Conservation (phyloP, 139 green algal genomes). For the Eudorina sp. region DNA sequence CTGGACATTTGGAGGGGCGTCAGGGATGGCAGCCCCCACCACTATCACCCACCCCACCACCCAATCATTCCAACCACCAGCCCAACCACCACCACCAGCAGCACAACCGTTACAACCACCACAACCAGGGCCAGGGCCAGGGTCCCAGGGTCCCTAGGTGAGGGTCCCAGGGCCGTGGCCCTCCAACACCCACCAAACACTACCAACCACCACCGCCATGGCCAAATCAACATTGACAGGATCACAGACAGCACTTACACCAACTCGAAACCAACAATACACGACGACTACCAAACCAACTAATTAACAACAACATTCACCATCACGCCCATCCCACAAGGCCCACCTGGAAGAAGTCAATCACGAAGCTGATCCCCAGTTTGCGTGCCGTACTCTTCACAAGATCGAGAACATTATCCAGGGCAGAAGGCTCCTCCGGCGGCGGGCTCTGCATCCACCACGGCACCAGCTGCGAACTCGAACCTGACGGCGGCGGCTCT, state of each 20-base stretch:
- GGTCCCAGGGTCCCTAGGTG: too few relatives aligned
- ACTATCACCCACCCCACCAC: background rate
- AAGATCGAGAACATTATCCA: background rate
- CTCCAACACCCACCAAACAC: background rate
- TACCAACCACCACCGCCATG: background rate
- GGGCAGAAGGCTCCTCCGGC: background rate
- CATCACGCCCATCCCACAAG: background rate
- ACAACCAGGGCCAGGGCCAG: too few relatives aligned
- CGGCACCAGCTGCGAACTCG: too few relatives aligned
- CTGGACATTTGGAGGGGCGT: too few relatives aligned
- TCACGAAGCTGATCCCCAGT: background rate
- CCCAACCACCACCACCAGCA: background rate
- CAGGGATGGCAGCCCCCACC: too few relatives aligned
- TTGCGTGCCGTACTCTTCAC: background rate
- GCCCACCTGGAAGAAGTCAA: background rate
- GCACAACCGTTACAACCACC: background rate
- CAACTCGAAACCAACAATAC: too few relatives aligned
- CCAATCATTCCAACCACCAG: background rate
- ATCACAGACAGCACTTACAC: too few relatives aligned
- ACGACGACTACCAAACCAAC: too few relatives aligned
- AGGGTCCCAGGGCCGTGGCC: too few relatives aligned
- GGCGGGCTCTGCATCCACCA: too few relatives aligned
- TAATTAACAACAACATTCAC: too few relatives aligned
- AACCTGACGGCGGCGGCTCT: background rate
- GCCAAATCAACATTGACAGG: too few relatives aligned